These are phyloP conservation scores for Zasmidium cellare DNA, from an alignment of 2,329 filamentous ascomycete genomes.

Conservation along the genomic window DNA sequence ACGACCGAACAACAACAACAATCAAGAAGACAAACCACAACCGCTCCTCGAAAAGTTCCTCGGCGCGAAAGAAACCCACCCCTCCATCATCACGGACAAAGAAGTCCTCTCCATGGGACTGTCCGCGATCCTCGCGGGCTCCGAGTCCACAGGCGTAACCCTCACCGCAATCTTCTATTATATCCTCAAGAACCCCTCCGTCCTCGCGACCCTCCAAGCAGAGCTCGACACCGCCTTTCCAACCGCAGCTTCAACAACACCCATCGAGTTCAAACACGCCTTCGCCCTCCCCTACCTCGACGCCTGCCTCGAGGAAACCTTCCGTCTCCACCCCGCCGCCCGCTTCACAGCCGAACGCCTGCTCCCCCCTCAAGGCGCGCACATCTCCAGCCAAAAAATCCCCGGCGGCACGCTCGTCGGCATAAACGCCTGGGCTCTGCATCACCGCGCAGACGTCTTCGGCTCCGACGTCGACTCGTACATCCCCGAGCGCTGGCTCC, in stretches of 20 bases:
- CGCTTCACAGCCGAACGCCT: not conserved
- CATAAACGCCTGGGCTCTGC: constrained; percentile 36
- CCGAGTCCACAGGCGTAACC: not conserved
- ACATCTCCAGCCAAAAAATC: not conserved
- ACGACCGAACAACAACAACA: not conserved
- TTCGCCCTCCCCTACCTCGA: no score
- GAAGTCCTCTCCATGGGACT: not conserved
- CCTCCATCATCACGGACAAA: not conserved
- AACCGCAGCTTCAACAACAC: no score
- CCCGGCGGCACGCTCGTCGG: constrained; percentile 27
- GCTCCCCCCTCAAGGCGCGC: not conserved
- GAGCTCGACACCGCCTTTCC: not conserved
- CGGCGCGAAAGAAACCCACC: not conserved
- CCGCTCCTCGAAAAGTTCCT: not conserved
- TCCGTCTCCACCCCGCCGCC: not conserved
- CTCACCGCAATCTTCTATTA: not conserved
- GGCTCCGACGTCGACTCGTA: constrained; percentile 35
- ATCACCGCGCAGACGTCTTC: constrained; percentile 33
- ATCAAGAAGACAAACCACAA: not conserved
- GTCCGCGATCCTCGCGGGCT: not conserved
- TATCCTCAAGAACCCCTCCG: not conserved
- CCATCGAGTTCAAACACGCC: no score
- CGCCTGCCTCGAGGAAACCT: no score
- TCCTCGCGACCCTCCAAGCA: not conserved
- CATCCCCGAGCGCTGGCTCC: constrained; percentile 38